These are phyloP conservation scores for Pichia nakasei DNA, from an alignment of 805 yeast species.

Conservation along the genomic window DNA sequence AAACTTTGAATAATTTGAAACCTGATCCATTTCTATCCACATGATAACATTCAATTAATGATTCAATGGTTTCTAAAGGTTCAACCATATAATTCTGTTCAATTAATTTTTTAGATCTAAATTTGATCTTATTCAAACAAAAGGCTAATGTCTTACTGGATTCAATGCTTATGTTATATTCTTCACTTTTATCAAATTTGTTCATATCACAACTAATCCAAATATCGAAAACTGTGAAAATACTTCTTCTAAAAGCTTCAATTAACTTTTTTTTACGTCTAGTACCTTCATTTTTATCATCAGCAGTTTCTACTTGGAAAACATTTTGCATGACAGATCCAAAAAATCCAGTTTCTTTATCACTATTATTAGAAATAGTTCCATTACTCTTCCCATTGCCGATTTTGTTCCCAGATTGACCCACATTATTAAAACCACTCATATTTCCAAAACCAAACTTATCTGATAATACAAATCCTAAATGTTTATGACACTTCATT, in stretches of 20 bases:
- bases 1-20: conserved; percentile 54
- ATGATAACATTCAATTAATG: conserved; percentile 35
- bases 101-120: conserved; percentile 55
- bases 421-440: background rate
- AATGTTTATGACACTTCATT: conserved; percentile 46
- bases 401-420: background rate
- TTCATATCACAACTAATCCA: conserved; percentile 63
- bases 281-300: conserved; percentile 39
- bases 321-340: conserved; percentile 72
- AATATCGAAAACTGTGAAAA: conserved; percentile 44
- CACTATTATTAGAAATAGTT: conserved; percentile 12
- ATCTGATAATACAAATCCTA: conserved; percentile 21
- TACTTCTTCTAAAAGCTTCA: conserved; percentile 56
- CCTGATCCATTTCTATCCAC: conserved; percentile 15
- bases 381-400: conserved; percentile 2
- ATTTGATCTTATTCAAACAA: conserved; percentile 54
- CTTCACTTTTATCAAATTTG: background rate
- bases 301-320: conserved; percentile 61
- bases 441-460: conserved; percentile 10
- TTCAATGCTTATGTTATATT: background rate
- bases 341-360: conserved; percentile 43
- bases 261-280: conserved; percentile 48
- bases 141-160: conserved; percentile 31
- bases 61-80: conserved; percentile 64
- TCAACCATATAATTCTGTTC: conserved; percentile 60